Evolutionary conservation across 1,139 yeast genomes (phyloP).

Genomic region (Candida gigantensis): DNA sequence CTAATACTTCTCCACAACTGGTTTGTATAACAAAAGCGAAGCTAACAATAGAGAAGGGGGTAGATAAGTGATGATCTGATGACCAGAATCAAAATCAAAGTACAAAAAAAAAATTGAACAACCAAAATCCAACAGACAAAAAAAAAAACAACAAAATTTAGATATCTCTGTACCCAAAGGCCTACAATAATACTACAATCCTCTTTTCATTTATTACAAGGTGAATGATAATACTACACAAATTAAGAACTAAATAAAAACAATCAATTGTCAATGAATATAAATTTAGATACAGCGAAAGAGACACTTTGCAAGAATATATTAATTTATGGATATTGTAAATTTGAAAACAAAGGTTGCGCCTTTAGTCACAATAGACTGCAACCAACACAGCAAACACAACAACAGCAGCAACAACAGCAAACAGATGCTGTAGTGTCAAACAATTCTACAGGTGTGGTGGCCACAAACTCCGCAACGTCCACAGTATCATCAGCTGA

Average conservation of each 20-base stretch:
- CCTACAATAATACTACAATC: too few relatives aligned
- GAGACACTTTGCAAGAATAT: constrained; percentile 85
- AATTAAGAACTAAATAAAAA: not conserved
- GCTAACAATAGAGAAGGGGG: too few relatives aligned
- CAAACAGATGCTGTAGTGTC: constrained; percentile 1
- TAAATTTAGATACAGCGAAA: constrained; percentile 57
- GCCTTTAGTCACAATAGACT: constrained; percentile 67
- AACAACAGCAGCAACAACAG: constrained; percentile 10
- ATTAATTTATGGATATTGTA: constrained; percentile 85
- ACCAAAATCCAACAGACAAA: too few relatives aligned
- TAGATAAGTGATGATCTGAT: too few relatives aligned
- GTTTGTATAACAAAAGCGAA: too few relatives aligned
- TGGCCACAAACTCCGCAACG: constrained; percentile 2
- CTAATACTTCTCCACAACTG: too few relatives aligned
- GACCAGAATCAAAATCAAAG: too few relatives aligned
- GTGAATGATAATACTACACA: not conserved
- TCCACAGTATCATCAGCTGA: constrained; percentile 11
- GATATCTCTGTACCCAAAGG: not conserved
- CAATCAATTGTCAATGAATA: constrained; percentile 30
- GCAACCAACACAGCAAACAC: too few relatives aligned
- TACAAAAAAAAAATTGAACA: too few relatives aligned
- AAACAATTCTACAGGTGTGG: constrained; percentile 1
- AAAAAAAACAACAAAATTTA: not conserved
- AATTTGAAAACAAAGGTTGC: constrained; percentile 87
- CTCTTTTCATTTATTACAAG: too few relatives aligned